phyloP scores from a whole-genome alignment of 2,329 filamentous ascomycete genomes.

The Ophidiomyces ophidiicola region DNA sequence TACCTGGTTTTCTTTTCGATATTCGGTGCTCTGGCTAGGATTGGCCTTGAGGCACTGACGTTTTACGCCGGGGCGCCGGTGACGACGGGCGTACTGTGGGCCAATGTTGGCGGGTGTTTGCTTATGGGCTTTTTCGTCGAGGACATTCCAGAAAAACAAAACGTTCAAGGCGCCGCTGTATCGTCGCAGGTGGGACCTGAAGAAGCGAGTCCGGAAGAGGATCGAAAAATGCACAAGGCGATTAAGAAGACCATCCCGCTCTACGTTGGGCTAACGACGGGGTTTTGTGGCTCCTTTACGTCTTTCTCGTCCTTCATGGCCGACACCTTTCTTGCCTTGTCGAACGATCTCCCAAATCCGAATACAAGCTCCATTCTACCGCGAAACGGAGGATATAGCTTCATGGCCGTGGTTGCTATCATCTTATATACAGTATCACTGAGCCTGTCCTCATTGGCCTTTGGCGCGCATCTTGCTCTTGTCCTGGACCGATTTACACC shows the following conservation, averaged over 20 bases:
- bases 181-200: not conserved
- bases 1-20: slow-evolving; percentile 79
- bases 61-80: slow-evolving; percentile 67
- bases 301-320: slow-evolving; percentile 79
- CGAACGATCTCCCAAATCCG: slow-evolving; percentile 55
- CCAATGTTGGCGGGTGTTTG: slow-evolving; percentile 70
- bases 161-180: too few species aligned
- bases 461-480: slow-evolving; percentile 64
- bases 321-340: slow-evolving; percentile 65
- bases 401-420: slow-evolving; percentile 68
- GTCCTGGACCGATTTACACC: slow-evolving; percentile 48
- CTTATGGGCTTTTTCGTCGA: slow-evolving; percentile 78
- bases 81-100: slow-evolving; percentile 66
- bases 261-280: slow-evolving; percentile 75
- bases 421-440: slow-evolving; percentile 60
- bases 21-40: slow-evolving; percentile 67
- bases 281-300: slow-evolving; percentile 81
- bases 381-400: slow-evolving; percentile 63
- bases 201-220: slow-evolving; percentile 27
- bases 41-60: slow-evolving; percentile 69
- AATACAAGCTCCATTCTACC: slow-evolving; percentile 36
- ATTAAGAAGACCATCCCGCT: slow-evolving; percentile 77
- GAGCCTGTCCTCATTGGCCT: slow-evolving; percentile 54
- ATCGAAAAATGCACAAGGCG: slow-evolving; percentile 44
- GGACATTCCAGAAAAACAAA: slow-evolving; percentile 60